A percentile compares a stretch with the other conserved stretches of the same genome.
phyloP scores from a whole-genome alignment of 257 asterid species.

The Rehmannia glutinosa region DNA sequence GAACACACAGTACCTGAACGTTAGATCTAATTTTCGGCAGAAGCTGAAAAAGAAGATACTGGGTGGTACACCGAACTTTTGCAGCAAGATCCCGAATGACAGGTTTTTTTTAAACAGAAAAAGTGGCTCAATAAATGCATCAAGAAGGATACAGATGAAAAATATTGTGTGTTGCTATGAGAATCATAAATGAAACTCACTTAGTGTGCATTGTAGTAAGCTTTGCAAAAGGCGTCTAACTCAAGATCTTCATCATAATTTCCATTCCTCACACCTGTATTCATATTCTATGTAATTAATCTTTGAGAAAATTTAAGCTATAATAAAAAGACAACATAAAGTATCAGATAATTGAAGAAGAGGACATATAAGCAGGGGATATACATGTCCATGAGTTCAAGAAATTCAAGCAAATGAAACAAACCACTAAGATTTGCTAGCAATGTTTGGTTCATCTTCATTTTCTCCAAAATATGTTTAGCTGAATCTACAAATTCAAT shows the following conservation, averaged over 20 bases:
- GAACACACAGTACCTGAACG: conserved; percentile 61
- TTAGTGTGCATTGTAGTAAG: conserved; percentile 90
- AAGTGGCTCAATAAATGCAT: conserved; percentile 31
- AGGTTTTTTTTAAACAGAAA: conserved; percentile 53
- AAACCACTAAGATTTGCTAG: conserved; percentile 85
- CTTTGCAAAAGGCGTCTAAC: conserved; percentile 86
- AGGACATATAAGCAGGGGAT: conserved; percentile 16
- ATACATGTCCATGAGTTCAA: conserved; percentile 99
- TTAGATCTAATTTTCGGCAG: conserved; percentile 94
- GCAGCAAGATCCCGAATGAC: conserved; percentile 91
- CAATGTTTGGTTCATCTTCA: conserved; percentile 89
- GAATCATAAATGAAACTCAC: conserved; percentile 48
- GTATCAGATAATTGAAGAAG: conserved; percentile 11
- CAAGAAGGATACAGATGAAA: conserved; percentile 21
- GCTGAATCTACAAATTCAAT: conserved; percentile 87
- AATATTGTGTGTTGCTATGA: conserved; percentile 13
- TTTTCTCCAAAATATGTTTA: conserved; percentile 81
- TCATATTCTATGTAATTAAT: conserved; percentile 19
- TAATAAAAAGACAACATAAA: not conserved
- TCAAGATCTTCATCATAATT: conserved; percentile 98
- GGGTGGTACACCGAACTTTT: conserved; percentile 89
- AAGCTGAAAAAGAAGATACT: conserved; percentile 94
- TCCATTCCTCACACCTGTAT: conserved; percentile 90
- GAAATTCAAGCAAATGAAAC: conserved; percentile 98
- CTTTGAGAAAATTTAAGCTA: conserved; percentile 13